phyloP scores from a whole-genome alignment of 225 moss, liverwort and hornwort species.

The Sphagnum contortum region DNA sequence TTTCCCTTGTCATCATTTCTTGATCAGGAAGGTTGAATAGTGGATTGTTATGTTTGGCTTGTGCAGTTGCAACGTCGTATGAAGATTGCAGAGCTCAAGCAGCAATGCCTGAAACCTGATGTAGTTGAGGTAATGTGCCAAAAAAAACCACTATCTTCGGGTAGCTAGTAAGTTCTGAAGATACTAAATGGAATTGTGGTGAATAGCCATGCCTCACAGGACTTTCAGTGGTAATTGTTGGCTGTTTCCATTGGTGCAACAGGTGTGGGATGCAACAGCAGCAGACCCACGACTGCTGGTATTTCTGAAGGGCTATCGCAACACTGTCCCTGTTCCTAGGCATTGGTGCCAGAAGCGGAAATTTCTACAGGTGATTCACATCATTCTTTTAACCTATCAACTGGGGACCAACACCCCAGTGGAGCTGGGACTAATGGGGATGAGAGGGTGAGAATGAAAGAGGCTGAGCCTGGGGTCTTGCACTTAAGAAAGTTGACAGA shows the following conservation, averaged over 20 bases:
- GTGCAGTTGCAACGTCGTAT: slow-evolving; percentile 87
- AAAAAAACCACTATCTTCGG: neutral
- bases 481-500: slow-evolving; percentile 79
- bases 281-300: slow-evolving; percentile 96
- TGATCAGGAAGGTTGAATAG: too few relatives aligned
- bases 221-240: too few relatives aligned
- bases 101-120: slow-evolving; percentile 96
- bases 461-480: slow-evolving; percentile 88
- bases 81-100: slow-evolving; percentile 99
- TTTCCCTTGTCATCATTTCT: too few relatives aligned
- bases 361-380: slow-evolving; percentile 92
- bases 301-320: slow-evolving; percentile 94
- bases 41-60: slow-evolving; percentile 4
- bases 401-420: slow-evolving; percentile 61
- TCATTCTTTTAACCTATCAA: slow-evolving; percentile 25
- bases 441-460: slow-evolving; percentile 47
- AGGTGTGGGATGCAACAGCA: slow-evolving; percentile 99
- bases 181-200: too few relatives aligned
- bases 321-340: slow-evolving; percentile 98
- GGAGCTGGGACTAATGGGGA: slow-evolving; percentile 68
- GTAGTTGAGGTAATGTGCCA: slow-evolving; percentile 75
- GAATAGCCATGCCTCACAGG: too few relatives aligned
- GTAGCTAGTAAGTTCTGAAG: too few relatives aligned
- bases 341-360: slow-evolving; percentile 99
- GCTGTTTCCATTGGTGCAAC: neutral